phyloP scores from a whole-genome alignment of 2,329 filamentous ascomycete genomes.

The Aspergillus tubingensis region DNA sequence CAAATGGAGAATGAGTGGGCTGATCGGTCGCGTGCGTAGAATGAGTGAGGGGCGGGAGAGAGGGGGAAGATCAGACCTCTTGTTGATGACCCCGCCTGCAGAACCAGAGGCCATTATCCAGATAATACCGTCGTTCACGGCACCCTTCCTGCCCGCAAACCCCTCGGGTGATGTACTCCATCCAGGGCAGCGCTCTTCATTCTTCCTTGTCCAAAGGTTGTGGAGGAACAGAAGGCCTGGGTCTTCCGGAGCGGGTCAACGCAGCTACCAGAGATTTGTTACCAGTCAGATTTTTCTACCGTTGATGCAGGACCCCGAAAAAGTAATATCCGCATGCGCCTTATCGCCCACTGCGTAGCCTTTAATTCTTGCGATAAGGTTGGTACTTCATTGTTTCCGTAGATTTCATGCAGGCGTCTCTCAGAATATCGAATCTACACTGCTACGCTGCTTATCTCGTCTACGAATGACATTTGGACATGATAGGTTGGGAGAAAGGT shows the following conservation, averaged over 20 bases:
- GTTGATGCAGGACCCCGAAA: background rate
- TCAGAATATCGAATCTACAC: background rate
- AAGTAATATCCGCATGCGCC: background rate
- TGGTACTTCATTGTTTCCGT: background rate
- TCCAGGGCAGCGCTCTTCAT: conserved; percentile 36
- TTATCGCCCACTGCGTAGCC: background rate
- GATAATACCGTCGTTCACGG: conserved; percentile 69
- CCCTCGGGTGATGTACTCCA: conserved; percentile 50
- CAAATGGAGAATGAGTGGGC: background rate
- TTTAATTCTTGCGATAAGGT: background rate
- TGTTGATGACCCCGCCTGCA: conserved; percentile 80
- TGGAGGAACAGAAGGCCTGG: conserved; percentile 3
- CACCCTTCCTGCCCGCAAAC: conserved; percentile 64
- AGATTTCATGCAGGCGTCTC: background rate
- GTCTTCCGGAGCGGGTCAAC: conserved; percentile 3
- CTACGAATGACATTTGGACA: background rate
- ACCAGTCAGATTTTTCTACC: conserved; percentile 4
- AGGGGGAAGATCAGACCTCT: conserved; percentile 54
- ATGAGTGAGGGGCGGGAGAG: conserved; percentile 8
- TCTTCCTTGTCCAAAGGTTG: conserved; percentile 10
- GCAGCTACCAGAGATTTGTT: background rate
- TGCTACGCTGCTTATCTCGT: background rate
- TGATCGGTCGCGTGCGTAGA: conserved; percentile 1
- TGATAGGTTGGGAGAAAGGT: background rate
- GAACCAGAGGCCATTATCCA: conserved; percentile 74